These are phyloP conservation scores for Pseudohalonectria lignicola DNA, from an alignment of 2,329 filamentous ascomycete species.

Conservation along the genomic window DNA sequence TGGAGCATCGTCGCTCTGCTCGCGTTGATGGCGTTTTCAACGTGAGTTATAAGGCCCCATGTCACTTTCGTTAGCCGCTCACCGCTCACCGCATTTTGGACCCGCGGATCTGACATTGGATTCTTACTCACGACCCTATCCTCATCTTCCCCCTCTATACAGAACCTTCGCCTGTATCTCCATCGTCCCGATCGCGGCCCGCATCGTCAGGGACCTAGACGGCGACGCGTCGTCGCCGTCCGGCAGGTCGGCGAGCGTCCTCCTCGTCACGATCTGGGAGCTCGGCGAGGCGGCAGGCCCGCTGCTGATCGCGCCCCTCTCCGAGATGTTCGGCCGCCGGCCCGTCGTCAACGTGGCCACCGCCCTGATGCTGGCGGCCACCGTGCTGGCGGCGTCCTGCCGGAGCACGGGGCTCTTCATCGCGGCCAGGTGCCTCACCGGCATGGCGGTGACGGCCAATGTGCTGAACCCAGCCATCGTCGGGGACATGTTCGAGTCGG, in stretches of 20 bases:
- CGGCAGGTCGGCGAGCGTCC: slow-evolving; percentile 35
- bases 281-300: slow-evolving; percentile 54
- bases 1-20: slow-evolving; percentile 41
- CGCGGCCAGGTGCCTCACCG: slow-evolving; percentile 55
- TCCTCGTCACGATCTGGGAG: slow-evolving; percentile 63
- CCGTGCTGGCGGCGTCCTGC: slow-evolving; percentile 18
- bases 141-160: too few relatives aligned
- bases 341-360: slow-evolving; percentile 43
- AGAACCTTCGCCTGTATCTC: slow-evolving; percentile 48
- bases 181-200: slow-evolving; percentile 39
- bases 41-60: slow-evolving; percentile 27
- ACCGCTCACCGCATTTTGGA: too few relatives aligned
- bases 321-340: slow-evolving; percentile 47
- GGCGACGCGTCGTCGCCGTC: slow-evolving; percentile 17
- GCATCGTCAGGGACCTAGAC: slow-evolving; percentile 36
- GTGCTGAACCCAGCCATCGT: slow-evolving; percentile 54
- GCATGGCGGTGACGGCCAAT: slow-evolving; percentile 50
- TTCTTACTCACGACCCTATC: too few relatives aligned
- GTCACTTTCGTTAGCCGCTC: too few relatives aligned
- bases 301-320: slow-evolving; percentile 49
- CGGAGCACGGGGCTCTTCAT: slow-evolving; percentile 46
- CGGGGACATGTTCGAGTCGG: slow-evolving; percentile 49
- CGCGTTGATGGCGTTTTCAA: slow-evolving; percentile 43
- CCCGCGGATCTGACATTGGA: too few relatives aligned
- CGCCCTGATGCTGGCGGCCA: slow-evolving; percentile 35